Evolutionary conservation across 2,329 filamentous ascomycete species (phyloP), one percentile per base, ranked within the genome.

Genomic region (Chaetomium strumarium): DNA sequence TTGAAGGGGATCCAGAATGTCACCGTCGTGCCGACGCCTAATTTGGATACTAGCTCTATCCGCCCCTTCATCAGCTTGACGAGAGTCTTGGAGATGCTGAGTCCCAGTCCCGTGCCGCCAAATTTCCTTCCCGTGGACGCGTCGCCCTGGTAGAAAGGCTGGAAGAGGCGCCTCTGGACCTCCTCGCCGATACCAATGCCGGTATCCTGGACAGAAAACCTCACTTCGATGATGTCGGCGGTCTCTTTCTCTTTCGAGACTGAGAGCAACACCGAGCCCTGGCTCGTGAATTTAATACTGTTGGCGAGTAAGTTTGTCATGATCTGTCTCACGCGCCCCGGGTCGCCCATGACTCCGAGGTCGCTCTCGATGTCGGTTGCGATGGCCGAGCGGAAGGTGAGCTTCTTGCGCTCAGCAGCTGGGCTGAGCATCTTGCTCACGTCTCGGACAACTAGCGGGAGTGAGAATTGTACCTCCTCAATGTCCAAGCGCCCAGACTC

Each of bases 341-440:
- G 89, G 62, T 96, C 90, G 13, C 91, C 90, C 62, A 95, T 83
- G 3, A 96, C 88, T 43, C 90, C 84, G 51, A 93, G 72, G 60
- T 89, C 82, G 31, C 76, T 75, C 46, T 80, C 78, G 8, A 87
- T 79, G 40, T 83, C 78, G 1, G 75, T 71, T 7, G 81, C 77
- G 48, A 89, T 80, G 42, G 85, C 79, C 29, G 78, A 81, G 37
- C 79, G 75, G 63, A 90, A 91, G 9, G 81, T 81, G 4, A 96
- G 73, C 39, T 87, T 86, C 64, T 95, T 89, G 31, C 88, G 80
- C 61, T 87, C 81, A 1, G 91, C 90, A 1, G 88, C 89, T 61
- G 95, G 95, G 39, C 86, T 83, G 60, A 95, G 80, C 88, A 95
- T 93, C 66, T 90, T 90, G 48, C 83, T 86, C 17, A 93, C 88